Evolutionary conservation across 2,329 filamentous ascomycete genomes (phyloP).

Genomic region (Zymoseptoria crescenta): DNA sequence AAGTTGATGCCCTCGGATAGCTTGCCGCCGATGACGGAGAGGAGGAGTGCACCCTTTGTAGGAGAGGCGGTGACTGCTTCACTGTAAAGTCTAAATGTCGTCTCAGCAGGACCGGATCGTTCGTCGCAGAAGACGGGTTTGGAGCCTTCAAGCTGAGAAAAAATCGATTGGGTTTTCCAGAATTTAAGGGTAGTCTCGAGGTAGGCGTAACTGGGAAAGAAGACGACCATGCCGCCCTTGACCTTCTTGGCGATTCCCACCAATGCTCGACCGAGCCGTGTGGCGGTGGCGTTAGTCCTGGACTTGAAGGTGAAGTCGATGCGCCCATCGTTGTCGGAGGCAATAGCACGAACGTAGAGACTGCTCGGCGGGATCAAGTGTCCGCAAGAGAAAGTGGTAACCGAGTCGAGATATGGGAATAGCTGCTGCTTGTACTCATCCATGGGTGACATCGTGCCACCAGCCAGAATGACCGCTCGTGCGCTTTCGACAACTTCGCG

Average conservation of each 20-base stretch:
- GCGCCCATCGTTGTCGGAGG: slow-evolving; percentile 37
- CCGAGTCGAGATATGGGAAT: slow-evolving; percentile 63
- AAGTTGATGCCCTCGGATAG: slow-evolving; percentile 99
- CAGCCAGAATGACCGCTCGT: slow-evolving; percentile 79
- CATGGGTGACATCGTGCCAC: slow-evolving; percentile 97
- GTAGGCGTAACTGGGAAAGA: slow-evolving; percentile 93
- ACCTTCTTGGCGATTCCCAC: slow-evolving; percentile 64
- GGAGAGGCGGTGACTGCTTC: slow-evolving; percentile 46
- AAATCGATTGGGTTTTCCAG: slow-evolving; percentile 33
- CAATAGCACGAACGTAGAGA: slow-evolving; percentile 69
- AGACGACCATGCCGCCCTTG: slow-evolving; percentile 83
- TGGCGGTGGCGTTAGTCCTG: slow-evolving; percentile 58
- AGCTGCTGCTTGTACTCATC: slow-evolving; percentile 80
- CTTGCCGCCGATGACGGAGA: slow-evolving; percentile 88
- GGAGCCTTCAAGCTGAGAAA: slow-evolving; percentile 16
- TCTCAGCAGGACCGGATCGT: slow-evolving; percentile 53
- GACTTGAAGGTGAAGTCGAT: slow-evolving; percentile 88
- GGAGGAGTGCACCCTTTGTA: slow-evolving; percentile 64
- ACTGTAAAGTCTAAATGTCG: slow-evolving; percentile 66
- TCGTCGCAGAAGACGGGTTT: slow-evolving; percentile 48
- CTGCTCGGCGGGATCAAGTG: slow-evolving; percentile 85
- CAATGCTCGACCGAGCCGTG: slow-evolving; percentile 66
- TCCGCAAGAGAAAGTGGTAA: slow-evolving; percentile 81
- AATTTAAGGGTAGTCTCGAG: slow-evolving; percentile 58
- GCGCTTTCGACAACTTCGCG: slow-evolving; percentile 77